These are phyloP conservation scores for Agroathelia rolfsii DNA, from an alignment of 1,284 basidiomycete species.

Conservation along the genomic window DNA sequence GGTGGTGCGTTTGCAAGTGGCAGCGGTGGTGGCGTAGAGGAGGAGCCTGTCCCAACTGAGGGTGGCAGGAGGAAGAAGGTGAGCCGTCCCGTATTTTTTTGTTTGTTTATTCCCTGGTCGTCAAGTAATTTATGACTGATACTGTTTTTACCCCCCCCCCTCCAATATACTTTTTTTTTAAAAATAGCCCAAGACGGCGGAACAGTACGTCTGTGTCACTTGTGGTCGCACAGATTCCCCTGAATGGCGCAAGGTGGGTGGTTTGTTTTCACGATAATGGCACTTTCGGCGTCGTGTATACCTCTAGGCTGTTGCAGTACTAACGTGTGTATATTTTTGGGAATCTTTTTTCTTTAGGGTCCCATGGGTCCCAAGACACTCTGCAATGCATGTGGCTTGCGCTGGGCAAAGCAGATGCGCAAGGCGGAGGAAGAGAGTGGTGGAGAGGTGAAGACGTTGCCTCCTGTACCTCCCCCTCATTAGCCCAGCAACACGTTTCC, in stretches of 20 bases:
- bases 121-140: slow-evolving; percentile 1
- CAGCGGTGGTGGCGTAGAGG: too few relatives aligned
- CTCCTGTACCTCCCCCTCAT: too few relatives aligned
- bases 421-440: slow-evolving; percentile 31
- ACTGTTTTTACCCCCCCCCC: background rate
- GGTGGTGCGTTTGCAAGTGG: too few relatives aligned
- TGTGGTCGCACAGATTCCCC: slow-evolving; percentile 76
- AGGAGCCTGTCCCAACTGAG: too few relatives aligned
- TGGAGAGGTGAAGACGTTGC: too few relatives aligned
- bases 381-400: slow-evolving; percentile 79
- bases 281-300: slow-evolving; percentile 8
- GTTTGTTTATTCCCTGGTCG: slow-evolving; percentile 4
- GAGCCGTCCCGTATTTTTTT: background rate
- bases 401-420: slow-evolving; percentile 69
- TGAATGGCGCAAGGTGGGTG: slow-evolving; percentile 70
- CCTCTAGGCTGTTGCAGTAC: slow-evolving; percentile 12
- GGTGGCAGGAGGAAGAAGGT: slow-evolving; percentile 31
- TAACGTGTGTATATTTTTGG: too few relatives aligned
- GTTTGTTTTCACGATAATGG: slow-evolving; percentile 12
- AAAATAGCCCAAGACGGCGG: slow-evolving; percentile 40
- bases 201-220: slow-evolving; percentile 68
- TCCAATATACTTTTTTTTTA: slow-evolving; percentile 4
- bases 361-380: slow-evolving; percentile 78
- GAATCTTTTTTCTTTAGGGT: slow-evolving; percentile 39
- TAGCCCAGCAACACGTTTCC: too few relatives aligned